Evolutionary conservation across 192 early-diverging fungal species (phyloP), one percentile per base, ranked within the genome.

Genomic region (Phlyctochytrium arcticum): DNA sequence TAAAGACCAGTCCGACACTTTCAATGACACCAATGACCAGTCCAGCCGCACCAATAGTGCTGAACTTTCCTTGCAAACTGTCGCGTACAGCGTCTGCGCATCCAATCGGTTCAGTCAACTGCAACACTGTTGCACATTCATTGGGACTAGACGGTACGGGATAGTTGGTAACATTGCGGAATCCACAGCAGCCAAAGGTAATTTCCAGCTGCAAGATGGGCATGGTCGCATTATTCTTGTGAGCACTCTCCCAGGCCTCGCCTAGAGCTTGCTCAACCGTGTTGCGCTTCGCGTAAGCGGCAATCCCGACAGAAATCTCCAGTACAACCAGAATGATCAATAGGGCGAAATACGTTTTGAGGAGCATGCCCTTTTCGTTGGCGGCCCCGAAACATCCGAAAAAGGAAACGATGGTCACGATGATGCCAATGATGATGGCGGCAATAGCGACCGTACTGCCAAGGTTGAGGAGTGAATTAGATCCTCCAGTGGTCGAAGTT

Each of bases 211-310:
- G n/a, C 27, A 72, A 30, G 27, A 73, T 19, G 5, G 67, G 32
- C 29, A 46, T 69, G 3, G 60, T 64, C 53, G 46, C 31, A 5
- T 48, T 21, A 8, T 34, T 32, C 32, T 48, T 57, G 31, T 61
- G 58, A n/a, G 70, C 72, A 60, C 82, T 82, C 61, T 87, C 86
- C 94, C 94, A 96, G 21, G 81, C 71, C 67, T 85, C 84, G 8
- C 85, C 76, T 29, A 93, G 63, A 23, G 92, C 78, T 29, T 86
- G 81, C 19, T 79, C 74, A 48, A 96, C 75, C 9, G 33, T 65
- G 58, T 75, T 71, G 26, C 68, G 60, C 48, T 84, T 79, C 19
- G 72, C 58, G 47, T 84, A 84, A 17, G 79, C 82, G 1, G 79
- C 82, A 57, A 67, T 68, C 5, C 82, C 82, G 37, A 84, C 67